Percentiles rank a stretch among this genome's conserved stretches.
Evolutionary conservation across 208 protist genomes (phyloP).

Genomic region (Trypanosomatidae sp.): DNA sequence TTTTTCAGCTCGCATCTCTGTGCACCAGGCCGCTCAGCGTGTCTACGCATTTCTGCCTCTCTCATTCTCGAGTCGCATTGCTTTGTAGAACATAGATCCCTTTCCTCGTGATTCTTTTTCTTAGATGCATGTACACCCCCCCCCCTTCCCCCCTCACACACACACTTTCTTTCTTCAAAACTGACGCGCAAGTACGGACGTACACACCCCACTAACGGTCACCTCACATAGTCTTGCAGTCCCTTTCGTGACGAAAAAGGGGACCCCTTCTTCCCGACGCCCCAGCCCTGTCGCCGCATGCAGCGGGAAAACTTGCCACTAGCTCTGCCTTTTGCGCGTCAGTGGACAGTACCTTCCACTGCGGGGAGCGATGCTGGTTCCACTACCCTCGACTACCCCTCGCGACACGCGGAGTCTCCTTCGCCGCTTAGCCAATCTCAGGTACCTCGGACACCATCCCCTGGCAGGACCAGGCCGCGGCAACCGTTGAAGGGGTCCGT

Average conservation of each 20-base stretch:
- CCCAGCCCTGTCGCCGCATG: not conserved
- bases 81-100: not conserved
- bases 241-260: not conserved
- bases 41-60: not conserved
- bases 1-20: not conserved
- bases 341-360: slow-evolving; percentile 23
- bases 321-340: slow-evolving; percentile 19
- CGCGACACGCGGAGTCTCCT: slow-evolving; percentile 5
- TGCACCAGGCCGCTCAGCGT: not conserved
- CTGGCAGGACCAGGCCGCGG: not conserved
- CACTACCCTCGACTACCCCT: slow-evolving; percentile 3
- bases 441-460: not conserved
- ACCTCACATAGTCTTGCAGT: not conserved
- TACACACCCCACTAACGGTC: not conserved
- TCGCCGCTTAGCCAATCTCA: not conserved
- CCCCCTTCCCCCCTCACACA: not conserved
- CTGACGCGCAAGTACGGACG: not conserved
- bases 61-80: not conserved
- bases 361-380: not conserved
- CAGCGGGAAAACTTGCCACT: slow-evolving; percentile 5
- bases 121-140: not conserved
- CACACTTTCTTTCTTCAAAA: not conserved
- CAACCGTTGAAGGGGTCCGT: not conserved
- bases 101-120: not conserved
- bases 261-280: too few species aligned